Percentiles rank a stretch among this genome's conserved stretches.
Conservation (phyloP, 78 protist species). For the Dictyostelium capitatum region DNA sequence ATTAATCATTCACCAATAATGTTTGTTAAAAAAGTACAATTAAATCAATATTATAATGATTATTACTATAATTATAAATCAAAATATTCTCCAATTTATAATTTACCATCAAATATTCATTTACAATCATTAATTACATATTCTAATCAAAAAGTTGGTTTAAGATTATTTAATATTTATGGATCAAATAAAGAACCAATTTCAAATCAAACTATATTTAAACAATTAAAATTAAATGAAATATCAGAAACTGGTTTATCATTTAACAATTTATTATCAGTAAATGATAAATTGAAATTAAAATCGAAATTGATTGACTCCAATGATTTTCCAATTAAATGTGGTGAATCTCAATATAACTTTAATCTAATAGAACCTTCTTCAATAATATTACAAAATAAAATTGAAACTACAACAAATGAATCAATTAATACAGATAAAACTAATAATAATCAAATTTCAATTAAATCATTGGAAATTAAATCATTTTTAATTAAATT, state of each 20-base stretch:
- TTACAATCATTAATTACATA: neutral
- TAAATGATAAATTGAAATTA: no score
- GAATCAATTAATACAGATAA: neutral
- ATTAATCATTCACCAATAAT: neutral
- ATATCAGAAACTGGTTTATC: constrained; percentile 13
- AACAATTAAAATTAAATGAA: no score
- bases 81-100: neutral
- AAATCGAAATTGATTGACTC: no score
- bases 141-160: neutral
- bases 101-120: neutral
- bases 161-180: constrained; percentile 8
- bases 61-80: neutral
- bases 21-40: neutral
- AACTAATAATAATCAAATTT: neutral
- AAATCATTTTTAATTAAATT: neutral
- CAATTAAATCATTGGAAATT: neutral
- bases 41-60: neutral
- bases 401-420: neutral
- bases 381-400: neutral
- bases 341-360: neutral
- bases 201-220: neutral
- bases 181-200: neutral
- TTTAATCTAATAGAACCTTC: neutral
- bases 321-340: neutral
- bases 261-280: neutral